Base-by-base conservation (phyloP, 129 eudicot species). In the Flaveria ramosissima region DNA sequence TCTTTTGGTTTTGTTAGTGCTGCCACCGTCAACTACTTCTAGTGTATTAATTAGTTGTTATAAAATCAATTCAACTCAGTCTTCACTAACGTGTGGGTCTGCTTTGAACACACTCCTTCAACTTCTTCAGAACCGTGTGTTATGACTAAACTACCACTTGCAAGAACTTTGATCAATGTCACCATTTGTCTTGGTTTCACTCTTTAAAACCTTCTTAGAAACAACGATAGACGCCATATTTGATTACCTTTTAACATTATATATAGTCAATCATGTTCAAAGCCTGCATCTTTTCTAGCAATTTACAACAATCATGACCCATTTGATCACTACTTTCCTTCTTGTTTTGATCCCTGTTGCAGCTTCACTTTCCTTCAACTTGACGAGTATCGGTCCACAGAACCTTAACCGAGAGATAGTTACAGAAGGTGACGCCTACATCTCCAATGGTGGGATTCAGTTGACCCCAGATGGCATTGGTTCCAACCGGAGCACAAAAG, bases 351-450 rank as follows among this genome's bases (percentile, higher is more conserved):
- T 70, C 45, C 74, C 74, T 26, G 1, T 45, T 14, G 60, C 20
- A 47, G 21, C 60, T 7, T 70, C 74, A 47, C 23, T 70, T 7
- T 45, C 60, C 53, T 70, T 70, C 60, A 70, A 47, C 26, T 47
- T 70, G 2, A 14, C 74, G 26, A 70, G 14, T 11, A 50, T n/a
- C 10, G 12, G 14, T 26, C 78, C 45, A 30, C 69, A 63, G 5
- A 16, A n/a, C 42, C 13, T 11, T 14, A 11, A n/a, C 3, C 69
- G 23, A 5, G 57, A 59, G 9, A 16, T 43, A 39, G 42, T 71
- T 39, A 27, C 27, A 0, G 42, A 50, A 30, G 27, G 19, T 10
- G 48, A 39, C 0, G 76, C 42, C 13, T 48, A 50, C 19, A 51
- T 71, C n/a, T 26, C 75, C 7, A 30, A 17, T 7, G 64, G 57